Evolutionary conservation across 73 alveolate genomes (phyloP).

Genomic region (Paramecium pentaurelia): DNA sequence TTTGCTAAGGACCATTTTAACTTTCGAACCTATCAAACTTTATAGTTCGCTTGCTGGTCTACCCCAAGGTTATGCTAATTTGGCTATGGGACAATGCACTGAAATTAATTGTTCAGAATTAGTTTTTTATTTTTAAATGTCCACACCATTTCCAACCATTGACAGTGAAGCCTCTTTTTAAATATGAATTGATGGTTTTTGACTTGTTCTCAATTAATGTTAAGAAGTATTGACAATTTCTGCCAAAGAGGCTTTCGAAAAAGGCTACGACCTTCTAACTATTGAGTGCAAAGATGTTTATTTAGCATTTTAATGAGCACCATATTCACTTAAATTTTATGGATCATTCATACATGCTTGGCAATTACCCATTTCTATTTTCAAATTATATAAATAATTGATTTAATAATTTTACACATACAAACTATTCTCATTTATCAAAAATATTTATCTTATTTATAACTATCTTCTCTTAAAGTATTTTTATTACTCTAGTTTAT

Average conservation of each 20-base stretch:
- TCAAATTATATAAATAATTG: neutral
- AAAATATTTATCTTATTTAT: neutral
- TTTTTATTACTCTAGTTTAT: too few relatives aligned
- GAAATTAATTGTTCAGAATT: neutral
- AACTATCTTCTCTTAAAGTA: neutral
- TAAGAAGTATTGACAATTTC: neutral
- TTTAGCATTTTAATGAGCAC: neutral
- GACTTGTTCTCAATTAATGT: neutral
- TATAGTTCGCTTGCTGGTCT: neutral
- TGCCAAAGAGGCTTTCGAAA: neutral
- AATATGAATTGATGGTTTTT: constrained; percentile 10
- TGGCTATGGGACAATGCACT: neutral
- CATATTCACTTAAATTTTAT: neutral
- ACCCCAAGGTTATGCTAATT: constrained; percentile 6
- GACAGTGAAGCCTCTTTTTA: neutral
- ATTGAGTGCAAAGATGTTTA: neutral
- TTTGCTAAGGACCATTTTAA: neutral
- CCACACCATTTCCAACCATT: neutral
- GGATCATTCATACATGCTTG: constrained; percentile 47
- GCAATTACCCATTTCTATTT: constrained; percentile 25
- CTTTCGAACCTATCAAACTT: neutral
- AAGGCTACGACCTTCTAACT: neutral
- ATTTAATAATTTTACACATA: neutral
- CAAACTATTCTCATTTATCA: neutral
- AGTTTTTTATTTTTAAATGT: neutral